Percentiles rank a stretch among this genome's conserved stretches.
Evolutionary conservation across 2,329 filamentous ascomycete species (phyloP).

Genomic region (Emydomyces testavorans): DNA sequence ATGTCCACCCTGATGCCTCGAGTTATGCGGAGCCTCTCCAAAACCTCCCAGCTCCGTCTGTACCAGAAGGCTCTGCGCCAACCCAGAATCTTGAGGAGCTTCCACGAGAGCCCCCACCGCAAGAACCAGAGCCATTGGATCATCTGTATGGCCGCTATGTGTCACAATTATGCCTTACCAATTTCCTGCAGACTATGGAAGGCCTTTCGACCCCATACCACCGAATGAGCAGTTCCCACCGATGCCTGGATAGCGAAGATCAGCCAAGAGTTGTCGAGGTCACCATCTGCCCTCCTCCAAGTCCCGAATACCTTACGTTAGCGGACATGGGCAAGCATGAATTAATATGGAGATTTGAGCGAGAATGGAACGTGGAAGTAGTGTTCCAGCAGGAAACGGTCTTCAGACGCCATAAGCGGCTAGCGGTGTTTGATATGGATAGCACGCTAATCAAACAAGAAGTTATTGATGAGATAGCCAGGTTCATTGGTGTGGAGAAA

Average conservation of each 20-base stretch:
- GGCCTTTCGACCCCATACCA: slow-evolving; percentile 40
- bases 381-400: slow-evolving; percentile 62
- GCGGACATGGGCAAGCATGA: slow-evolving; percentile 67
- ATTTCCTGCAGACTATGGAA: slow-evolving; percentile 44
- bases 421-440: slow-evolving; percentile 98
- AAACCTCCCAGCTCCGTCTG: slow-evolving; percentile 29
- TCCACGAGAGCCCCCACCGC: slow-evolving; percentile 44
- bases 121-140: slow-evolving; percentile 44
- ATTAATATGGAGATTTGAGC: slow-evolving; percentile 70
- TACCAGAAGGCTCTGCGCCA: slow-evolving; percentile 39
- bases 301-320: slow-evolving; percentile 42
- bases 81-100: slow-evolving; percentile 42
- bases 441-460: slow-evolving; percentile 94
- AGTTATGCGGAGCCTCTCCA: slow-evolving; percentile 20
- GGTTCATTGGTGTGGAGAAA: slow-evolving; percentile 67
- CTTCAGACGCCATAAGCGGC: slow-evolving; percentile 65
- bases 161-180: slow-evolving; percentile 45
- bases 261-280: slow-evolving; percentile 44
- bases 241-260: slow-evolving; percentile 38
- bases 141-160: slow-evolving; percentile 46
- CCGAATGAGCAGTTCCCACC: slow-evolving; percentile 38
- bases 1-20: slow-evolving; percentile 40
- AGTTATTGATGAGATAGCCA: slow-evolving; percentile 90
- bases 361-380: slow-evolving; percentile 80
- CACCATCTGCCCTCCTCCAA: slow-evolving; percentile 40